A percentile compares a stretch with the other conserved stretches of the same genome.
phyloP scores from a whole-genome alignment of 805 yeast species.

The Wickerhamiella cacticola region DNA sequence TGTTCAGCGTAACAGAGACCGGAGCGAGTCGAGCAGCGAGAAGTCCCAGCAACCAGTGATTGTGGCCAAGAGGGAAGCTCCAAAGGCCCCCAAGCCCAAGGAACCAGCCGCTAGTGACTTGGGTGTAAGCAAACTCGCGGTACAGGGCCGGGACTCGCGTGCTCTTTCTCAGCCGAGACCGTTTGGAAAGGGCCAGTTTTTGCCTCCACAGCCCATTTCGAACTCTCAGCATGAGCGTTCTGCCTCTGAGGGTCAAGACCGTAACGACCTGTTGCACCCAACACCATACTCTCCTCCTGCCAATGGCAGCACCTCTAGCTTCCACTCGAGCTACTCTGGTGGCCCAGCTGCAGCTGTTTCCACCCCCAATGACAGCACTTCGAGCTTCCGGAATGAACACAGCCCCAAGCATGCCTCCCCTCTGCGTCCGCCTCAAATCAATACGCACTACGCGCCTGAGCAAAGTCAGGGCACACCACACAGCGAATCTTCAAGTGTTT shows the following conservation, averaged over 20 bases:
- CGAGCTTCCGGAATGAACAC: neutral
- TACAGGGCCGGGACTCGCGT: neutral
- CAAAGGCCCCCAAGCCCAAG: slow-evolving; percentile 14
- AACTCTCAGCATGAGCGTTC: slow-evolving; percentile 23
- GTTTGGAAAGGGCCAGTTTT: neutral
- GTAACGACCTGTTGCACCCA: slow-evolving; percentile 22
- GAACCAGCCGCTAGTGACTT: neutral
- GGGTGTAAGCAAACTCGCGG: neutral
- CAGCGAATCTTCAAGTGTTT: neutral
- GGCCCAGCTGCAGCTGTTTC: neutral
- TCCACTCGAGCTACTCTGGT: neutral
- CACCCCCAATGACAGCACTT: neutral
- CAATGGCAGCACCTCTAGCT: slow-evolving; percentile 3
- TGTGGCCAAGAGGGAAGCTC: slow-evolving; percentile 15
- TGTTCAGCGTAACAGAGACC: slow-evolving; percentile 23
- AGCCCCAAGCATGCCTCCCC: slow-evolving; percentile 2
- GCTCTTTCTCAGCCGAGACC: slow-evolving; percentile 14
- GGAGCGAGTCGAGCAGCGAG: neutral
- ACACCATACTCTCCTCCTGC: slow-evolving; percentile 6
- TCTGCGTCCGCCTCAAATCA: slow-evolving; percentile 4
- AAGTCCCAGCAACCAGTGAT: neutral
- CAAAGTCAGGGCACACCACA: neutral
- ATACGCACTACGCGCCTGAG: neutral
- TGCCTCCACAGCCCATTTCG: slow-evolving; percentile 6
- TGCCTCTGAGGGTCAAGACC: slow-evolving; percentile 28